phyloP scores from a whole-genome alignment of 441 rosid species.

The Populus hybrid region DNA sequence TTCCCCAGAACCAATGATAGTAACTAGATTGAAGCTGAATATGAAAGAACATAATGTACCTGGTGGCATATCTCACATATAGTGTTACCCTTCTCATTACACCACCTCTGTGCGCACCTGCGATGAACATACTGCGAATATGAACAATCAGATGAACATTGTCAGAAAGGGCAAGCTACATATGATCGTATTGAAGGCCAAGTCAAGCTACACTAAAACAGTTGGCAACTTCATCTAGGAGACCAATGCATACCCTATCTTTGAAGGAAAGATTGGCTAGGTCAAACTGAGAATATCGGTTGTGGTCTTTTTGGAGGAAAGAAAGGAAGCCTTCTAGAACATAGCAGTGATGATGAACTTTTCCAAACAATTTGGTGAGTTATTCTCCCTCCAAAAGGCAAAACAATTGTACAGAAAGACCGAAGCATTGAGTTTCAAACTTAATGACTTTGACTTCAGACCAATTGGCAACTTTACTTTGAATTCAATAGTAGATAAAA shows the following conservation, averaged over 20 bases:
- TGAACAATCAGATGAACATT: neutral
- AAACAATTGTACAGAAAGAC: neutral
- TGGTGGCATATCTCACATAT: slow-evolving; percentile 76
- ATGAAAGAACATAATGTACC: slow-evolving; percentile 31
- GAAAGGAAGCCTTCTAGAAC: neutral
- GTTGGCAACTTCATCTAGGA: neutral
- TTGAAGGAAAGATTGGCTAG: too few relatives aligned
- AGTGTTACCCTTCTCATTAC: slow-evolving; percentile 82
- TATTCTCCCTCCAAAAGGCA: neutral
- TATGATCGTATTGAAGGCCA: neutral
- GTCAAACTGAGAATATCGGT: neutral
- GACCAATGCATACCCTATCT: neutral
- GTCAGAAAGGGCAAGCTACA: neutral
- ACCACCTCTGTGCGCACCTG: slow-evolving; percentile 82
- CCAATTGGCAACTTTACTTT: slow-evolving; percentile 10
- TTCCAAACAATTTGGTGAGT: neutral
- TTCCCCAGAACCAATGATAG: neutral
- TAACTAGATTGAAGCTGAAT: neutral
- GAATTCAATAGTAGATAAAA: neutral
- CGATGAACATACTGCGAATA: slow-evolving; percentile 74
- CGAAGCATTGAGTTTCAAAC: slow-evolving; percentile 9
- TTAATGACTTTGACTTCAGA: neutral
- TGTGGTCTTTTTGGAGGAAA: neutral
- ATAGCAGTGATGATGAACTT: neutral
- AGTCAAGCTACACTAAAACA: neutral